Evolutionary conservation across 208 protist genomes (phyloP).

Genomic region (Leishmania arabica): DNA sequence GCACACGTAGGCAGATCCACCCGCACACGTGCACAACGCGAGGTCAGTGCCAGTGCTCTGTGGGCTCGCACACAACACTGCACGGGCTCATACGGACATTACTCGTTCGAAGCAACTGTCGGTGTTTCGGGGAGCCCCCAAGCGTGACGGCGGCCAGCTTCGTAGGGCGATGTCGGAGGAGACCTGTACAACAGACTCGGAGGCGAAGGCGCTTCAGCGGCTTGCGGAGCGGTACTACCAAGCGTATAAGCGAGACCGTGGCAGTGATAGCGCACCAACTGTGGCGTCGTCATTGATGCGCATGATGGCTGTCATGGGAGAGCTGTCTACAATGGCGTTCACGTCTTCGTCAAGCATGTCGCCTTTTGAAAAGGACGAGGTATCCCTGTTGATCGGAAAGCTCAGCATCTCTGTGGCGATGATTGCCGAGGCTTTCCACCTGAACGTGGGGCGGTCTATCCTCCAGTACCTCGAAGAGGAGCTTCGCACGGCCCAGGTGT

Average conservation of each 20-base stretch:
- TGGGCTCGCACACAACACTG: background rate
- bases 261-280: constrained; percentile 30
- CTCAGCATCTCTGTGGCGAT: constrained; percentile 60
- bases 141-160: background rate
- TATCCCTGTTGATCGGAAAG: constrained; percentile 54
- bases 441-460: constrained; percentile 52
- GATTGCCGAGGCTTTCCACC: constrained; percentile 60
- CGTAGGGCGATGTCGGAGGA: constrained; percentile 1
- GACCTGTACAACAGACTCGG: background rate
- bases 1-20: background rate
- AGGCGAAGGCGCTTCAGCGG: constrained; percentile 42
- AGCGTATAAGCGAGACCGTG: constrained; percentile 36
- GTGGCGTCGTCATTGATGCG: constrained; percentile 63
- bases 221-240: constrained; percentile 59
- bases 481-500: constrained; percentile 1
- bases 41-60: background rate
- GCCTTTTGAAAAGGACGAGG: constrained; percentile 73
- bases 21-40: background rate
- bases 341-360: constrained; percentile 51
- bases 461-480: constrained; percentile 54
- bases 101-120: background rate
- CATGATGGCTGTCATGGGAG: constrained; percentile 78
- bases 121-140: background rate
- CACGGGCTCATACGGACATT: background rate
- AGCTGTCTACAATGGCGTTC: constrained; percentile 62